Evolutionary conservation across 1,139 yeast genomes (phyloP), one percentile per base, ranked within the genome.

Genomic region (Hansenula sp.): DNA sequence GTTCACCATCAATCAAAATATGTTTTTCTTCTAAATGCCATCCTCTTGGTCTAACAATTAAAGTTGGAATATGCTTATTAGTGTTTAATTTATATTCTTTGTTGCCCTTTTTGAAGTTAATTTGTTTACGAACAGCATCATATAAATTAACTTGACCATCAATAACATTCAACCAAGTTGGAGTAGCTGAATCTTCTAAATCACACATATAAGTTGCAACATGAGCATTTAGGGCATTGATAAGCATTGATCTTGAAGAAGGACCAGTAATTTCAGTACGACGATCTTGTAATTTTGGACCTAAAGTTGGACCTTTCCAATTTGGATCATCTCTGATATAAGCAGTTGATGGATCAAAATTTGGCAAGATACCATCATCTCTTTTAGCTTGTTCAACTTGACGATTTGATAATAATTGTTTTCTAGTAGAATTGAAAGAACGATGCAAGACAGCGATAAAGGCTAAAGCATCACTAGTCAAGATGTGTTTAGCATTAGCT

Each of bases 201-300:
- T 89, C 97, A 35, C 94, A 82, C 97, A 89, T 89, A 65, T 89
- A 89, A 37, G 96, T 87, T 59, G 85, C 88, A 35, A 89, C 96
- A 44, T 79, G 77, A 5, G 96, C 80, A 68, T 89, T 89, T 60
- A 89, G 76, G 17, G 97, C 97, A 60, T 89, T 89, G 62, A 89
- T 84, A 51, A 89, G 82, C 97, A 89, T 89, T 64, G 89, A 89
- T 53, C 96, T 79, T 63, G 84, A 90, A 41, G 86, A 73, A 26
- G 96, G 96, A 35, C 96, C 96, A 26, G 96, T 88, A 62, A 88
- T 86, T 65, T 88, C 96, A 26, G 82, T 83, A 57, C 89, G 71
- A 66, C 88, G 73, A 61, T 79, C 82, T 46, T 73, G 70, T 47
- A 81, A 65, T 19, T 87, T 87, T 28, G 79, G 82, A 34, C 85